Evolutionary conservation across 2,329 filamentous ascomycete species (phyloP).

Genomic region (Saccharata proteae): DNA sequence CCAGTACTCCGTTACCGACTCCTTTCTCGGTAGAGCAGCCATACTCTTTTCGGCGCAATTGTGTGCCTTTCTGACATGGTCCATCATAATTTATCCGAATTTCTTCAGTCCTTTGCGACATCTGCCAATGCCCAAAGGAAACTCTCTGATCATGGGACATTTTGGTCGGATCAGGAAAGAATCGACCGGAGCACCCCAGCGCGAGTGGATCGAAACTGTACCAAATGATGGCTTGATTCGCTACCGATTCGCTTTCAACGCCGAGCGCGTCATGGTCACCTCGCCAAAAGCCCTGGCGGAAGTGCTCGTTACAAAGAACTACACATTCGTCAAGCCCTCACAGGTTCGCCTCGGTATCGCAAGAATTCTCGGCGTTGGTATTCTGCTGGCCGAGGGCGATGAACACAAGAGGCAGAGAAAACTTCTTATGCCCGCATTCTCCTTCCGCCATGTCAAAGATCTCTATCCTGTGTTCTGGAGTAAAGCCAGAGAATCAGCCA

Average conservation of each 20-base stretch:
- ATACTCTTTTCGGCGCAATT: constrained; percentile 29
- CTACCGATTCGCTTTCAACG: constrained; percentile 37
- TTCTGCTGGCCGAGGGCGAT: constrained; percentile 78
- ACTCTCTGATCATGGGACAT: constrained; percentile 28
- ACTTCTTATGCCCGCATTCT: constrained; percentile 37
- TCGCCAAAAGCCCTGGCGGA: constrained; percentile 36
- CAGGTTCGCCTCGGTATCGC: constrained; percentile 42
- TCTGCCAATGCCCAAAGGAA: constrained; percentile 31
- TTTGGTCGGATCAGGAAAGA: constrained; percentile 30
- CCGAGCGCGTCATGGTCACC: constrained; percentile 33
- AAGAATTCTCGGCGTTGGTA: constrained; percentile 55
- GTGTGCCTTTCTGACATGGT: constrained; percentile 26
- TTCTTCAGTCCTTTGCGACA: constrained; percentile 47
- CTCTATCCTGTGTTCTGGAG: constrained; percentile 37
- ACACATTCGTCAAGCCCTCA: constrained; percentile 38
- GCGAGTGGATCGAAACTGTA: constrained; percentile 40
- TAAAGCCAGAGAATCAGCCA: constrained; percentile 32
- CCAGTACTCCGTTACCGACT: constrained; percentile 17
- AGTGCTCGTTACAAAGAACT: constrained; percentile 38
- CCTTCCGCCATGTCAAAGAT: constrained; percentile 39
- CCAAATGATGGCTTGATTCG: constrained; percentile 45
- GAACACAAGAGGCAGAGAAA: constrained; percentile 61
- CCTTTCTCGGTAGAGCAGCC: constrained; percentile 27
- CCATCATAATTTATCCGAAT: constrained; percentile 43
- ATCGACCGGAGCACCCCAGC: constrained; percentile 31